A percentile compares a stretch with the other conserved stretches of the same genome.
These are phyloP conservation scores for Leishmania tarentolae DNA, from an alignment of 208 protist genomes.

Conservation along the genomic window DNA sequence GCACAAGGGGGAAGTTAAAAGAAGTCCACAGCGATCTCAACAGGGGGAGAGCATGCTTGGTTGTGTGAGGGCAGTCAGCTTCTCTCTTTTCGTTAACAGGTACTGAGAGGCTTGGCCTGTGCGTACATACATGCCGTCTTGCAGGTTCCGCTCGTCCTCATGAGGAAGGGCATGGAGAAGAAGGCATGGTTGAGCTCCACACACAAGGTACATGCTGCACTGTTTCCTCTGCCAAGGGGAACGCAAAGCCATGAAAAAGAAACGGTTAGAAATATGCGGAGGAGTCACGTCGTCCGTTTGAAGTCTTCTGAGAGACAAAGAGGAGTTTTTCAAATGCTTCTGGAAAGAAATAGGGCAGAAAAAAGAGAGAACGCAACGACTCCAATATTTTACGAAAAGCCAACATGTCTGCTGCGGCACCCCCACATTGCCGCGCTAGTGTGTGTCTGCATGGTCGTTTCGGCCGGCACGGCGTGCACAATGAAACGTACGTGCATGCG, in stretches of 20 bases:
- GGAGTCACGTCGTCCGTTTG: not conserved
- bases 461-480: not conserved
- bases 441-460: not conserved
- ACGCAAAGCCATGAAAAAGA: not conserved
- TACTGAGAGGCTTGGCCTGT: not conserved
- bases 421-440: not conserved
- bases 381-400: not conserved
- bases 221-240: not conserved
- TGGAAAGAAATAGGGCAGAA: not conserved
- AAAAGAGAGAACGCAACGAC: not conserved
- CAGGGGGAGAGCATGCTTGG: not conserved
- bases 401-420: not conserved
- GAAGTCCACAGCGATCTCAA: not conserved
- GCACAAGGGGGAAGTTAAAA: not conserved
- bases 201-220: not conserved
- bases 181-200: not conserved
- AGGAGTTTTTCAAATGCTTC: not conserved
- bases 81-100: not conserved
- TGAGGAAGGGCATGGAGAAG: not conserved
- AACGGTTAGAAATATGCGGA: not conserved
- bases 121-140: not conserved
- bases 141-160: not conserved
- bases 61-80: not conserved
- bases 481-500: not conserved
- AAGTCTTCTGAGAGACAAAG: not conserved